Percentiles rank a stretch among this genome's conserved stretches.
Evolutionary conservation across 768 basidiomycete genomes (phyloP).

Genomic region (Tricholoma saponaceum): DNA sequence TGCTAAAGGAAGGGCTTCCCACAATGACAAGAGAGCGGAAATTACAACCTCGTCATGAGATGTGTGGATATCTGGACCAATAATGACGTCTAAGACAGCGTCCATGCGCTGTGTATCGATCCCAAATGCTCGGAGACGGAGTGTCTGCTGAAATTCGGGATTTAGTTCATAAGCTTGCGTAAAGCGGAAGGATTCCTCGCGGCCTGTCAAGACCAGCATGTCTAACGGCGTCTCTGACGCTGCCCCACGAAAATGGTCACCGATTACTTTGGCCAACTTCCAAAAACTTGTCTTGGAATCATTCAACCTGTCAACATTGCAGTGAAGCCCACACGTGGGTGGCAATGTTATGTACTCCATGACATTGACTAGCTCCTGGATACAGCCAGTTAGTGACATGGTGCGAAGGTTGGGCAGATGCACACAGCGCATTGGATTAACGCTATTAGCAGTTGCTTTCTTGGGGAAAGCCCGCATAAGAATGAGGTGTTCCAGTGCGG

Average conservation of each 20-base stretch:
- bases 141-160: slow-evolving; percentile 28
- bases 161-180: slow-evolving; percentile 16
- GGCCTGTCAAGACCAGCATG: slow-evolving; percentile 26
- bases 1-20: slow-evolving; percentile 28
- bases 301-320: slow-evolving; percentile 23
- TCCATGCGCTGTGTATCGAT: slow-evolving; percentile 15
- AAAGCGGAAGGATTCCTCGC: slow-evolving; percentile 22
- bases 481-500: slow-evolving; percentile 29
- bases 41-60: slow-evolving; percentile 29
- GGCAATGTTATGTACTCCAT: slow-evolving; percentile 26
- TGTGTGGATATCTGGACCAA: slow-evolving; percentile 23
- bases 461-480: slow-evolving; percentile 32
- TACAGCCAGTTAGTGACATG: slow-evolving; percentile 29
- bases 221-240: slow-evolving; percentile 21
- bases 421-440: slow-evolving; percentile 15
- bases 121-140: slow-evolving; percentile 30
- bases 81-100: slow-evolving; percentile 27
- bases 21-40: slow-evolving; percentile 23
- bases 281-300: slow-evolving; percentile 24
- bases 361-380: slow-evolving; percentile 25
- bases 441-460: slow-evolving; percentile 13
- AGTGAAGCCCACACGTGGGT: slow-evolving; percentile 20
- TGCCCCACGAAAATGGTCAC: slow-evolving; percentile 18
- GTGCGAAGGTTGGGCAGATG: slow-evolving; percentile 23
- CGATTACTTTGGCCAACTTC: slow-evolving; percentile 24